Conservation (phyloP, 2,329 filamentous ascomycete genomes). For the Monilinia vaccinii-corymbosi region DNA sequence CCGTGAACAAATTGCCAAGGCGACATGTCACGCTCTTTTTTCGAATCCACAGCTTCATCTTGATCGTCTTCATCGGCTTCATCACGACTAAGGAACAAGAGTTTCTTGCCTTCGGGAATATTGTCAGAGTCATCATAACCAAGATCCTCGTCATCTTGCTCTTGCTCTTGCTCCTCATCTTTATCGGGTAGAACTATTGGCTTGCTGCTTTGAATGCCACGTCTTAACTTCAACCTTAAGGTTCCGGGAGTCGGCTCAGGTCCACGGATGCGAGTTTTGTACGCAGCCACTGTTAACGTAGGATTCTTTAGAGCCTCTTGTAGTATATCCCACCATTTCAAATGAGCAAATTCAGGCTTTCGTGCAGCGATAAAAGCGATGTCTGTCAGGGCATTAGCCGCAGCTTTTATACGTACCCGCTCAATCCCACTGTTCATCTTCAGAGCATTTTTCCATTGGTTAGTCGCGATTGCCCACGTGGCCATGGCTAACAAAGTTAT, state of each 20-base stretch:
- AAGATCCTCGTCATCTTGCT: neutral
- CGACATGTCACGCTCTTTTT: neutral
- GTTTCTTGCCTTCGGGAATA: neutral
- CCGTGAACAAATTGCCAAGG: conserved; percentile 12
- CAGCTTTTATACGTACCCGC: neutral
- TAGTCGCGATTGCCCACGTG: neutral
- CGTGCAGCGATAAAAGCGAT: neutral
- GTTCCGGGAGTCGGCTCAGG: neutral
- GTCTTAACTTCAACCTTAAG: neutral
- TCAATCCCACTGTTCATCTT: neutral
- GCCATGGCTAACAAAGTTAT: neutral
- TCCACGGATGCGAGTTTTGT: neutral
- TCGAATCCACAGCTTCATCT: neutral
- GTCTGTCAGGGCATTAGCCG: neutral
- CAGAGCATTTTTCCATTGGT: neutral
- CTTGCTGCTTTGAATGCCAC: neutral
- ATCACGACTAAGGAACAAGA: neutral
- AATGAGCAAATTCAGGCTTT: neutral
- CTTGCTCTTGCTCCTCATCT: neutral
- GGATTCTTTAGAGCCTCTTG: neutral
- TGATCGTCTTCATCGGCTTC: neutral
- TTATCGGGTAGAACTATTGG: neutral
- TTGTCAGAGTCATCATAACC: neutral
- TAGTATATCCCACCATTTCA: neutral
- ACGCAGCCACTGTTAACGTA: neutral